Evolutionary conservation across 495 filamentous ascomycete species (phyloP).

Genomic region (Trypethelium eluteriae): DNA sequence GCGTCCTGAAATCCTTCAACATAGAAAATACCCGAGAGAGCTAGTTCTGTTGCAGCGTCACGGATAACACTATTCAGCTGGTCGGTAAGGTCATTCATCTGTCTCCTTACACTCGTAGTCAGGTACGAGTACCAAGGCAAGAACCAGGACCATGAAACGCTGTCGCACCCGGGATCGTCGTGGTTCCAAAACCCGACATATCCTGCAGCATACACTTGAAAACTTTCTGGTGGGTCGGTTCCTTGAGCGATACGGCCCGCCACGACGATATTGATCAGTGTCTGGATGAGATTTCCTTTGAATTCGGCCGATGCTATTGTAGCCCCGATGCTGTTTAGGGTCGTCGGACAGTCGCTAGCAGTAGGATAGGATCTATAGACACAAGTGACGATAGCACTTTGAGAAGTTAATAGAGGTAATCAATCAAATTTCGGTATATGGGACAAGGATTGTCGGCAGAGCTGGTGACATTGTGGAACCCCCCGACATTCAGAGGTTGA

Average conservation of each 20-base stretch:
- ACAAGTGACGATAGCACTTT: neutral
- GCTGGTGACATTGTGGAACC: too few species aligned
- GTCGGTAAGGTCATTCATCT: constrained; percentile 12
- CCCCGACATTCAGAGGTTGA: too few species aligned
- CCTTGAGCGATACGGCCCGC: constrained; percentile 11
- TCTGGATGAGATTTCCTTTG: neutral
- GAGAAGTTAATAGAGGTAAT: too few species aligned
- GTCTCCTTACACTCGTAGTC: neutral
- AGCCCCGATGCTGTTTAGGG: neutral
- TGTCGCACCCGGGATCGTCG: constrained; percentile 4
- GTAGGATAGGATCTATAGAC: neutral
- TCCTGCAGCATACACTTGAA: constrained; percentile 10
- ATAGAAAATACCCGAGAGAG: neutral
- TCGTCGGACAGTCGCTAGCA: neutral
- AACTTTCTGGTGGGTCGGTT: constrained; percentile 8
- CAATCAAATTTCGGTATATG: too few species aligned
- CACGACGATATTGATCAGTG: constrained; percentile 10
- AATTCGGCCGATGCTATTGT: neutral
- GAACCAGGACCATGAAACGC: neutral
- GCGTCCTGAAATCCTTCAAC: constrained; percentile 2
- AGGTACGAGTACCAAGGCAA: neutral
- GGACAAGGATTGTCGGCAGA: too few species aligned
- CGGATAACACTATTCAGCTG: constrained; percentile 9
- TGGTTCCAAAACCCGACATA: constrained; percentile 14
- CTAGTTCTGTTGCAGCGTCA: constrained; percentile 9